Evolutionary conservation across 345 rosid species (phyloP).

Genomic region (Ceriops tagal): DNA sequence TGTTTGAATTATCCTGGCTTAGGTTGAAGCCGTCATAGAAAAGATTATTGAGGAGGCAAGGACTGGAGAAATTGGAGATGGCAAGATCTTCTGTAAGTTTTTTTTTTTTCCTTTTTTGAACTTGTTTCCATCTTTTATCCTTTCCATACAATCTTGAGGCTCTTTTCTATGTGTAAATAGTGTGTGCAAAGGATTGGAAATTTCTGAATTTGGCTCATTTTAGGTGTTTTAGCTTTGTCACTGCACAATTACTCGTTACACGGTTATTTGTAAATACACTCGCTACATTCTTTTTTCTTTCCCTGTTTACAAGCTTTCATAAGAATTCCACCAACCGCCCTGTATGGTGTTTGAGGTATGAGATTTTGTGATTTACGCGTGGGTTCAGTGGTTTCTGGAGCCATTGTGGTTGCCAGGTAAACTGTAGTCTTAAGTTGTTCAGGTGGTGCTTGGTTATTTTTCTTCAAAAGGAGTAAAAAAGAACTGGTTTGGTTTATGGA

Average conservation of each 20-base stretch:
- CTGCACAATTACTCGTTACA: too few relatives aligned
- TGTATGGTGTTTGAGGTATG: not conserved
- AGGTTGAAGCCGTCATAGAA: constrained; percentile 80
- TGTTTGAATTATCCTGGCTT: constrained; percentile 10
- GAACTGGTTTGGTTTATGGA: not conserved
- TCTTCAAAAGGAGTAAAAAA: not conserved
- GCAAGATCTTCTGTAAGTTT: constrained; percentile 71
- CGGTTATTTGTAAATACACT: too few relatives aligned
- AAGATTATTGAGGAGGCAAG: constrained; percentile 69
- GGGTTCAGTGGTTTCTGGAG: not conserved
- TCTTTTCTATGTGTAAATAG: not conserved
- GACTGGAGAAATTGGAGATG: constrained; percentile 89
- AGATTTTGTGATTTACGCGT: not conserved
- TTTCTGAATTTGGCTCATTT: not conserved
- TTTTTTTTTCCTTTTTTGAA: not conserved
- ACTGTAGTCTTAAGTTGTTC: not conserved
- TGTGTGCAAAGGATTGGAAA: not conserved
- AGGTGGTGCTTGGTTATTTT: not conserved
- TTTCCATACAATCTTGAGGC: not conserved
- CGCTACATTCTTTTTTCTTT: not conserved
- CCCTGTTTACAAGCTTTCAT: not conserved
- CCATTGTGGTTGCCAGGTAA: not conserved
- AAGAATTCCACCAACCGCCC: not conserved
- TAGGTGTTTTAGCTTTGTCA: not conserved
- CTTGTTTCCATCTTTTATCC: not conserved